A percentile compares a stretch with the other conserved stretches of the same genome.
Conservation (phyloP, 2,329 filamentous ascomycete species). For the Drechslerella stenobrocha region DNA sequence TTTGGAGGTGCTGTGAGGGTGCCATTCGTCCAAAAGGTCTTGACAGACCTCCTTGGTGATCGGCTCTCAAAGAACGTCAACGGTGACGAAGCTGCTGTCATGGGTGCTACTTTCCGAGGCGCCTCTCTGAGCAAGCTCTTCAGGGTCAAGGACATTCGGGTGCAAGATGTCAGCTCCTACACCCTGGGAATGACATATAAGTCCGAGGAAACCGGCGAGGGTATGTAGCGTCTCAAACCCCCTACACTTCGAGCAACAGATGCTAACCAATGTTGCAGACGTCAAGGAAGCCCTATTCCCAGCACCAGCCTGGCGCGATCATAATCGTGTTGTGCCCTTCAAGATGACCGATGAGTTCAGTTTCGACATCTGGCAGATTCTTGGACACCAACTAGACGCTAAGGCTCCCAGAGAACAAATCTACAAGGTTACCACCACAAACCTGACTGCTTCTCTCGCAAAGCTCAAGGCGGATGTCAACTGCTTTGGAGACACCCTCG, state of each 20-base stretch:
- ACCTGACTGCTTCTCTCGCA: constrained; percentile 80
- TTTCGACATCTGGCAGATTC: constrained; percentile 58
- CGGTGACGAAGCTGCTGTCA: constrained; percentile 92
- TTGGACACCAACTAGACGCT: constrained; percentile 52
- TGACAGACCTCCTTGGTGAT: constrained; percentile 74
- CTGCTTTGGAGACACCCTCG: constrained; percentile 75
- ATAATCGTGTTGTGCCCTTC: constrained; percentile 81
- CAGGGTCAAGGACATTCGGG: constrained; percentile 93
- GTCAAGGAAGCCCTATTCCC: constrained; percentile 80
- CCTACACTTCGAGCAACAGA: constrained; percentile 47
- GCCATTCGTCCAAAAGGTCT: constrained; percentile 86
- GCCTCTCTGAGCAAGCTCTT: constrained; percentile 92
- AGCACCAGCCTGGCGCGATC: constrained; percentile 72
- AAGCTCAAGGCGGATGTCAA: constrained; percentile 76
- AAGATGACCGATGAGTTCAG: constrained; percentile 75
- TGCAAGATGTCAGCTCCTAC: constrained; percentile 75
- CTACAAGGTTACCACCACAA: constrained; percentile 73
- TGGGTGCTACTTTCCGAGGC: constrained; percentile 92
- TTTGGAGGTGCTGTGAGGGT: constrained; percentile 89
- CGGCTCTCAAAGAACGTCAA: constrained; percentile 95
- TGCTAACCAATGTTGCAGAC: constrained; percentile 57
- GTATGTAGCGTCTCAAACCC: constrained; percentile 23
- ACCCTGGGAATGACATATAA: constrained; percentile 75
- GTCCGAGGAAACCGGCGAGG: constrained; percentile 60
- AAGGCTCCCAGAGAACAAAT: constrained; percentile 61